These are phyloP conservation scores for Russula sp. DNA, from an alignment of 768 basidiomycete genomes.

Conservation along the genomic window DNA sequence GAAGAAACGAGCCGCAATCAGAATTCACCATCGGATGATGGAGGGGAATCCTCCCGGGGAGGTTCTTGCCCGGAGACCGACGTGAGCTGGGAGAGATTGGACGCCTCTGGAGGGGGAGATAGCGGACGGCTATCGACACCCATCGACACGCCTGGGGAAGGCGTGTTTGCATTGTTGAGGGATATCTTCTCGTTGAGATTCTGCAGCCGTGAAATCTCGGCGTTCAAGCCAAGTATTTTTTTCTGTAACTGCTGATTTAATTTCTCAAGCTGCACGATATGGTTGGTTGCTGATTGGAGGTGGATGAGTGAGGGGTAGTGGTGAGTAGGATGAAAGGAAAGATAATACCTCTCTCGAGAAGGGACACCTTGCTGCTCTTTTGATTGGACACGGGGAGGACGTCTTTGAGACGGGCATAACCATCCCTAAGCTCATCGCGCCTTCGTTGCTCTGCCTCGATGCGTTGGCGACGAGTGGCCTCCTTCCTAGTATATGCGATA, in stretches of 20 bases:
- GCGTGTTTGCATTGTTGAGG: constrained; percentile 56
- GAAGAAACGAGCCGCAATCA: constrained; percentile 32
- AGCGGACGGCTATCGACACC: constrained; percentile 50
- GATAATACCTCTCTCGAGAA: constrained; percentile 74
- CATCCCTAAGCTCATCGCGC: constrained; percentile 85
- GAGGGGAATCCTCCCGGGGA: constrained; percentile 60
- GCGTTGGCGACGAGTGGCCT: constrained; percentile 77
- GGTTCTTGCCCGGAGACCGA: constrained; percentile 59
- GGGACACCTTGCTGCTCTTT: constrained; percentile 86
- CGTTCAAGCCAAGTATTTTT: constrained; percentile 62
- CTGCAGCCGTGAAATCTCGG: constrained; percentile 67
- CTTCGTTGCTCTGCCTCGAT: constrained; percentile 90
- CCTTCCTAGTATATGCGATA: constrained; percentile 74
- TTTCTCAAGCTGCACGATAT: constrained; percentile 71
- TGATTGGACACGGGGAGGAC: constrained; percentile 84
- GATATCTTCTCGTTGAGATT: constrained; percentile 82
- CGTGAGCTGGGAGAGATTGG: constrained; percentile 46
- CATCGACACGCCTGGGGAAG: constrained; percentile 47
- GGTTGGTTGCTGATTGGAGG: constrained; percentile 60
- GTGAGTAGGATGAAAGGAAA: constrained; percentile 22
- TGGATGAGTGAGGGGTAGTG: constrained; percentile 10
- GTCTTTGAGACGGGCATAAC: constrained; percentile 84
- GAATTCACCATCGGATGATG: constrained; percentile 38
- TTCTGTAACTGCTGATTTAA: constrained; percentile 67
- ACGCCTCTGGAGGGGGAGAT: constrained; percentile 62